phyloP scores from a whole-genome alignment of 768 basidiomycete genomes.

The Leccinum longicurvipes region DNA sequence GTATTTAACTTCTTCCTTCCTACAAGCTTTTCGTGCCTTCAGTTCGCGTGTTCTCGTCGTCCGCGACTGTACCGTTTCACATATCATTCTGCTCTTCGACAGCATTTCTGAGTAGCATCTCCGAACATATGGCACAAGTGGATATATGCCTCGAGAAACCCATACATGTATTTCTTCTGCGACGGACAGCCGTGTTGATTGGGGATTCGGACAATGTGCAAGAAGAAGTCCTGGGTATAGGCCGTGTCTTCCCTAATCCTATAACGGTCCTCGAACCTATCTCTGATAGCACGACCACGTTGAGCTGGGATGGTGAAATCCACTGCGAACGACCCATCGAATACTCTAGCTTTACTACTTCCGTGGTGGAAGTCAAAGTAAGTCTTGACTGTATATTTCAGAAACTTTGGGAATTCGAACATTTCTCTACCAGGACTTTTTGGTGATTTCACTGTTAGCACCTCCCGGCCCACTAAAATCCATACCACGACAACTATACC shows the following conservation, averaged over 20 bases:
- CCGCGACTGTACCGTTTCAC: conserved; percentile 63
- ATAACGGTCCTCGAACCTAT: conserved; percentile 35
- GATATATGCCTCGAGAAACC: conserved; percentile 18
- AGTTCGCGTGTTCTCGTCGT: conserved; percentile 53
- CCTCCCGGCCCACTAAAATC: conserved; percentile 33
- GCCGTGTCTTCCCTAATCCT: conserved; percentile 37
- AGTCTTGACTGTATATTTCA: conserved; percentile 6
- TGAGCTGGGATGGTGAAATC: conserved; percentile 66
- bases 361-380: conserved; percentile 50
- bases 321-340: conserved; percentile 36
- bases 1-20: not conserved
- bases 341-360: conserved; percentile 49
- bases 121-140: conserved; percentile 1
- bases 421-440: conserved; percentile 48
- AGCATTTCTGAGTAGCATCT: conserved; percentile 32
- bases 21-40: conserved; percentile 60
- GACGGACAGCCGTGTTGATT: conserved; percentile 45
- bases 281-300: conserved; percentile 31
- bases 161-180: conserved; percentile 53
- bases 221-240: conserved; percentile 45
- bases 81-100: conserved; percentile 53
- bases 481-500: conserved; percentile 38
- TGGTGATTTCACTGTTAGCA: conserved; percentile 47
- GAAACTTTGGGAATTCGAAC: not conserved
- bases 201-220: conserved; percentile 9